Evolutionary conservation across 1,284 basidiomycete genomes (phyloP).

Genomic region (Apiotrichum gracile): DNA sequence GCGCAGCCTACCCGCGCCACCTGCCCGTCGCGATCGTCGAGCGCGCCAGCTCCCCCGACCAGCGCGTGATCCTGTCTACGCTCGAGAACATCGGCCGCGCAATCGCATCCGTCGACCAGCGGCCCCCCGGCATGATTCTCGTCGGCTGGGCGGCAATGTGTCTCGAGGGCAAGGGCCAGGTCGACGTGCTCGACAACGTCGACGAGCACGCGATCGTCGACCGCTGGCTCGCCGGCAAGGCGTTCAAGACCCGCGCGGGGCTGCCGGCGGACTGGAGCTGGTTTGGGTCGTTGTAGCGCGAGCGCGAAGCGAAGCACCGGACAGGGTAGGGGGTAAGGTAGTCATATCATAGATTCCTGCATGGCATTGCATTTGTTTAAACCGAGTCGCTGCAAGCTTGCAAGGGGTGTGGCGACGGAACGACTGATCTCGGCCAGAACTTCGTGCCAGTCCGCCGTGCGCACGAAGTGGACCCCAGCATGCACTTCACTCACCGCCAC

Average conservation of each 20-base stretch:
- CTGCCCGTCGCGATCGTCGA: constrained; percentile 90
- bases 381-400: too few species aligned
- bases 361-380: too few species aligned
- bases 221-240: constrained; percentile 32
- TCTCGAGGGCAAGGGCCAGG: constrained; percentile 52
- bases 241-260: constrained; percentile 37
- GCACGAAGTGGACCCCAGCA: too few species aligned
- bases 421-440: too few species aligned
- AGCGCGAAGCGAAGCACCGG: neutral
- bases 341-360: too few species aligned
- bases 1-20: constrained; percentile 64
- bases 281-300: constrained; percentile 1
- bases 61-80: constrained; percentile 76
- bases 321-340: too few species aligned
- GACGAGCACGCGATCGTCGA: constrained; percentile 35
- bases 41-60: constrained; percentile 84
- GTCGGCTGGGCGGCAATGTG: constrained; percentile 74
- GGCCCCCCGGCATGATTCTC: constrained; percentile 92
- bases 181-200: constrained; percentile 51
- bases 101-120: constrained; percentile 73
- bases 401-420: too few species aligned
- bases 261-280: constrained; percentile 10
- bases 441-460: too few species aligned
- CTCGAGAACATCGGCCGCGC: constrained; percentile 66
- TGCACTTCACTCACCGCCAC: too few species aligned